These are phyloP conservation scores for Penicillium chermesinum DNA, from an alignment of 495 filamentous ascomycete species.

Conservation along the genomic window DNA sequence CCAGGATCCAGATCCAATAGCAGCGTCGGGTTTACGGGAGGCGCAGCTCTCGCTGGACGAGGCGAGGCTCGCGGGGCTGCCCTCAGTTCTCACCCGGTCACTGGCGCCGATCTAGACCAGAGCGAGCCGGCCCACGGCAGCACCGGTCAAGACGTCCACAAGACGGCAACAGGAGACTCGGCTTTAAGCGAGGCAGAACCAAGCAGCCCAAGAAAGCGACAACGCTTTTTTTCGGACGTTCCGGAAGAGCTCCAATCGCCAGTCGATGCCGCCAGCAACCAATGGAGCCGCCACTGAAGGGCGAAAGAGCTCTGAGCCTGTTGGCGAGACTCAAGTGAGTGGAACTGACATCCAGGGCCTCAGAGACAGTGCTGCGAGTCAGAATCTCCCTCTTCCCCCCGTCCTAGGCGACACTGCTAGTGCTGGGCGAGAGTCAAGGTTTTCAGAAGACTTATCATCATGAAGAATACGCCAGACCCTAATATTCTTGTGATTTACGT, in stretches of 20 bases:
- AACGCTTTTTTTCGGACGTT: slow-evolving; percentile 24
- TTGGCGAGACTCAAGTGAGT: slow-evolving; percentile 30
- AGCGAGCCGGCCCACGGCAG: slow-evolving; percentile 13
- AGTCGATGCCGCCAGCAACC: slow-evolving; percentile 19
- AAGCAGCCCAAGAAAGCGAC: slow-evolving; percentile 18
- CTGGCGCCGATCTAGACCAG: slow-evolving; percentile 18
- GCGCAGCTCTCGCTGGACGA: slow-evolving; percentile 16
- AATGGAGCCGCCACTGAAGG: slow-evolving; percentile 17
- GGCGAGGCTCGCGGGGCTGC: slow-evolving; percentile 21
- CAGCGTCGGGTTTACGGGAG: slow-evolving; percentile 17
- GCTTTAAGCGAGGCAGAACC: slow-evolving; percentile 1
- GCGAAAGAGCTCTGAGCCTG: slow-evolving; percentile 44
- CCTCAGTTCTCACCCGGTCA: slow-evolving; percentile 32
- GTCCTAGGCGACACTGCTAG: slow-evolving; percentile 30
- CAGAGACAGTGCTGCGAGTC: slow-evolving; percentile 46
- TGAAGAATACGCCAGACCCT: not conserved
- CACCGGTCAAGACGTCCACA: slow-evolving; percentile 7
- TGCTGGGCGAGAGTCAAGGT: slow-evolving; percentile 43
- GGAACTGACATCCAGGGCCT: slow-evolving; percentile 37
- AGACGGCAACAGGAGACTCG: slow-evolving; percentile 10
- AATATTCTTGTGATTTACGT: slow-evolving; percentile 6
- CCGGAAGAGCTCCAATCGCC: slow-evolving; percentile 20
- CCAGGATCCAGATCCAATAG: slow-evolving; percentile 18
- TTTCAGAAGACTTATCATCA: slow-evolving; percentile 41
- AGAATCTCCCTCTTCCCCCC: slow-evolving; percentile 39